Evolutionary conservation across 2,329 filamentous ascomycete genomes (phyloP), one percentile per base, ranked within the genome.

Genomic region (Epichloe baconii): DNA sequence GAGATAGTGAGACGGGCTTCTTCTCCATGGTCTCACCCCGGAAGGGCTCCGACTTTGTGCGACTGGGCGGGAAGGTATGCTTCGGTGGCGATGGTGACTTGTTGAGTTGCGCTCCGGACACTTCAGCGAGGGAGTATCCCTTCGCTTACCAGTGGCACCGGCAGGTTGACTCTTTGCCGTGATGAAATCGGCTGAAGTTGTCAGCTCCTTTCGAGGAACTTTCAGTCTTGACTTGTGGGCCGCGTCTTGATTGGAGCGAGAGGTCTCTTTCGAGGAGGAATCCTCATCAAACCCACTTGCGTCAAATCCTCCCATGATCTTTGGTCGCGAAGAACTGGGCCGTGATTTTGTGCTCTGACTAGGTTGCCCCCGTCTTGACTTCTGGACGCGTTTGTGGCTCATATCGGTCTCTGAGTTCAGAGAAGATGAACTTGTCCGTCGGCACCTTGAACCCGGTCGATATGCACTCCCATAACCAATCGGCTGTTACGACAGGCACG

Each of bases 401-500:
- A 34, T 66, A 64, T 43, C 53, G 56, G 42, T 69, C 64, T 47
- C 64, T 67, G 31, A 79, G 59, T 53, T 76, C 71, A 0, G 72
- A 65, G 50, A 75, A 78, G 51, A 78, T 60, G 48, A 68, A 79
- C 6, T 64, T 58, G 40, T 72, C 68, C 43, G 74, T 63, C 1
- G 77, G 72, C 3, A 71, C 64, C 3, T 70, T 67, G 54, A 59
- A 69, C 5, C 78, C 78, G 0, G 70, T 78, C 60, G 75, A 72
- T 48, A 96, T 81, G 57, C 86, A 93, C 48, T 83, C 77, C 83
- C 86, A 93, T 3, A 98, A 72, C 93, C 93, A 98, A 21, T 84
- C 79, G 17, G 80, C 79, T 7, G 78, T 78, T 11, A 97, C 86
- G n/a, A 91, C 80, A 2, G 89, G 87, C 11, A 97, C 84, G 4